phyloP scores from a whole-genome alignment of 345 rosid genomes.

The Trapa bicornis region DNA sequence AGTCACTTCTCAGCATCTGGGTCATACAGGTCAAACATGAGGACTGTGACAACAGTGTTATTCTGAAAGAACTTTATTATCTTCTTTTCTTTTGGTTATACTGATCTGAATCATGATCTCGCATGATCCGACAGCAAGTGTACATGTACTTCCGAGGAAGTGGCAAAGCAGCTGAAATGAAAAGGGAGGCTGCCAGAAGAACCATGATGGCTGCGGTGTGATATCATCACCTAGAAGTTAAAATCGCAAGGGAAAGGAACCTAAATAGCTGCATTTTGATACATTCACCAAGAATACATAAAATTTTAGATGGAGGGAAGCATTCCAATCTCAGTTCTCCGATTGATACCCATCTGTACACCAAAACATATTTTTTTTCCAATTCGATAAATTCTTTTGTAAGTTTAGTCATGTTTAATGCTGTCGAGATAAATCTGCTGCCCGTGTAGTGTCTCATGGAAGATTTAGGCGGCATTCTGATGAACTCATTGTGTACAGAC shows the following conservation, averaged over 20 bases:
- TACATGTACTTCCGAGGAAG: constrained; percentile 50
- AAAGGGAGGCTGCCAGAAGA: constrained; percentile 32
- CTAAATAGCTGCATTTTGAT: constrained; percentile 16
- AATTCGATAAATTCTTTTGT: background rate
- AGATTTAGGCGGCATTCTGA: background rate
- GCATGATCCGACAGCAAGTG: constrained; percentile 66
- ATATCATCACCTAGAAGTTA: background rate
- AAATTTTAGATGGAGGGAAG: background rate
- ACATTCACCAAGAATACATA: too few relatives aligned
- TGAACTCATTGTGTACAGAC: background rate
- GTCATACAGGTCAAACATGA: constrained; percentile 70
- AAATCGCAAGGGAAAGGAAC: constrained; percentile 14
- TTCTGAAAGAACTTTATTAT: background rate
- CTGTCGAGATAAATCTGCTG: too few relatives aligned
- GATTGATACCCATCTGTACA: background rate
- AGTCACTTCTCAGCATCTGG: constrained; percentile 89
- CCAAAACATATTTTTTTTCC: background rate
- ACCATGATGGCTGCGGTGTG: constrained; percentile 21
- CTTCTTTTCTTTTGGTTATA: background rate
- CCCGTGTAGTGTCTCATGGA: background rate
- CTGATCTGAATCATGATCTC: constrained; percentile 7
- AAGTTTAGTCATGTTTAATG: background rate
- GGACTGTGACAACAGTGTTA: background rate
- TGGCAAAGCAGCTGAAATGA: constrained; percentile 42
- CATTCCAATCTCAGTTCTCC: background rate